A percentile compares a stretch with the other conserved stretches of the same genome.
These are phyloP conservation scores for Backusella luteola DNA, from an alignment of 192 early-diverging fungal genomes.

Conservation along the genomic window DNA sequence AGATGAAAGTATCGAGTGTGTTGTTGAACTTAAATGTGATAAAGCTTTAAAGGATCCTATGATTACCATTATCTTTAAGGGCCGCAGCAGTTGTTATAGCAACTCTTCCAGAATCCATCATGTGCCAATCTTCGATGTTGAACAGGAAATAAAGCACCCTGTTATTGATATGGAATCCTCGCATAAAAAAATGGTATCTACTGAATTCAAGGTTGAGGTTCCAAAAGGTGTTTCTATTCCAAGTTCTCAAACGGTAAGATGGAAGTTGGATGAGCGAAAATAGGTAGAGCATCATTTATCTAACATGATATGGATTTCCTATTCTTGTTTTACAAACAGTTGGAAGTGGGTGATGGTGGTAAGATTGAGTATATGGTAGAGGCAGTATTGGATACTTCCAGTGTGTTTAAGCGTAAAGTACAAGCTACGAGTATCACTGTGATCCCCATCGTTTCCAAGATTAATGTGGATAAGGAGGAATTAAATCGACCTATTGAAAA, in stretches of 20 bases:
- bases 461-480: constrained; percentile 1
- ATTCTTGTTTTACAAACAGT: neutral
- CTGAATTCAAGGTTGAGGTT: neutral
- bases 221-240: neutral
- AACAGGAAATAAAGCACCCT: neutral
- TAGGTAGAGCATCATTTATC: neutral
- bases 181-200: neutral
- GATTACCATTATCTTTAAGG: neutral
- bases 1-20: constrained; percentile 4
- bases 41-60: neutral
- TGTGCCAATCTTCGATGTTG: neutral
- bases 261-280: neutral
- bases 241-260: neutral
- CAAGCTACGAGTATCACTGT: neutral
- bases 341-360: constrained; percentile 1
- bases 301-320: neutral
- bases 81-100: neutral
- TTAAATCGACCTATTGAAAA: neutral
- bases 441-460: neutral
- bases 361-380: constrained; percentile 8
- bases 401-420: neutral
- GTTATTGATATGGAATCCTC: neutral
- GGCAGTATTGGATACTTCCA: neutral
- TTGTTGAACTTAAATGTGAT: neutral
- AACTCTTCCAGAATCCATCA: neutral